These are phyloP conservation scores for Earliella scabrosa DNA, from an alignment of 1,284 basidiomycete species.

Conservation along the genomic window DNA sequence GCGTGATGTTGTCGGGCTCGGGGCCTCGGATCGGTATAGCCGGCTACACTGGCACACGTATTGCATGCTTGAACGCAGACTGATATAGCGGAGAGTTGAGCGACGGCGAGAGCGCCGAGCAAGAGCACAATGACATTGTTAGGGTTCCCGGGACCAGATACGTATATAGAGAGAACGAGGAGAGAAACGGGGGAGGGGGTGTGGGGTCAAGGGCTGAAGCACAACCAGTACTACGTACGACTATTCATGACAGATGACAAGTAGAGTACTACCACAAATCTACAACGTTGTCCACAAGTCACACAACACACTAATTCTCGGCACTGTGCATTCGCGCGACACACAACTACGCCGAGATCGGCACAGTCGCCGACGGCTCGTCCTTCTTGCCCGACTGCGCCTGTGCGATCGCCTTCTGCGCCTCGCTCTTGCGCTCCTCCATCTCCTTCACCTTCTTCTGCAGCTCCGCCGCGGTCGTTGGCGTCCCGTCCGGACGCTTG, in stretches of 20 bases:
- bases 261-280: not conserved
- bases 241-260: not conserved
- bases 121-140: too few relatives aligned
- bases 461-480: constrained; percentile 60
- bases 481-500: constrained; percentile 50
- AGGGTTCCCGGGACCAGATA: not conserved
- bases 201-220: not conserved
- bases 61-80: too few relatives aligned
- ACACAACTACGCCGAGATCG: constrained; percentile 56
- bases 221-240: not conserved
- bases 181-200: not conserved
- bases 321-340: too few relatives aligned
- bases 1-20: too few relatives aligned
- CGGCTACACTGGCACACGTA: too few relatives aligned
- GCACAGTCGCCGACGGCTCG: constrained; percentile 51
- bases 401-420: constrained; percentile 52
- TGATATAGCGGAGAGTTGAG: too few relatives aligned
- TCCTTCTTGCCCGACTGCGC: constrained; percentile 62
- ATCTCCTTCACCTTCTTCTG: constrained; percentile 63
- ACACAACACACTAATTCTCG: not conserved
- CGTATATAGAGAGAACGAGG: not conserved
- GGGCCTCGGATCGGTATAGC: too few relatives aligned
- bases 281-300: not conserved
- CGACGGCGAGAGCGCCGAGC: too few relatives aligned
- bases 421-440: constrained; percentile 58